Conservation (phyloP, 768 basidiomycete species). For the Russula emetica region DNA sequence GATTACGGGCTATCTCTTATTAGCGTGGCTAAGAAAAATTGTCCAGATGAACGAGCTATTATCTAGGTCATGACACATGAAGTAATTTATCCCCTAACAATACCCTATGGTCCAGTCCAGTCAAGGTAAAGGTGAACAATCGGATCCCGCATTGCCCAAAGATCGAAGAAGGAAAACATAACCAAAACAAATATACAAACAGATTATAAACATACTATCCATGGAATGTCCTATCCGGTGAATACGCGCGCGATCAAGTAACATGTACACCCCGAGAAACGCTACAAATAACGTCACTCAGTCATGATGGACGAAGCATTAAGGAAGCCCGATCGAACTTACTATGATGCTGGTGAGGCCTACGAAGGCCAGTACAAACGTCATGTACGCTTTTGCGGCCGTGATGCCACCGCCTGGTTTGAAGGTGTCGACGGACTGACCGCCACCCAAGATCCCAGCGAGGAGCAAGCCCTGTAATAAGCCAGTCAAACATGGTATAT, state of each 20-base stretch:
- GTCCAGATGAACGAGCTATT: neutral
- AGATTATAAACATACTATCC: constrained; percentile 6
- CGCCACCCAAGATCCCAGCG: constrained; percentile 61
- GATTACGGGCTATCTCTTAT: neutral
- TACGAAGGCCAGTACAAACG: constrained; percentile 77
- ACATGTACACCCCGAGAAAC: constrained; percentile 55
- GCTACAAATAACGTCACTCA: constrained; percentile 37
- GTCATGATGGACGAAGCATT: neutral
- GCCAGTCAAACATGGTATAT: neutral
- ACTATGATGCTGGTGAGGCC: constrained; percentile 69
- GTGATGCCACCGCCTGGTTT: constrained; percentile 43
- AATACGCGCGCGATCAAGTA: constrained; percentile 50
- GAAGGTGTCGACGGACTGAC: constrained; percentile 59
- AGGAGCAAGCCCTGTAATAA: constrained; percentile 57
- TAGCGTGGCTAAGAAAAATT: neutral
- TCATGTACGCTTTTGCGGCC: constrained; percentile 68
- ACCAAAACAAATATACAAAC: neutral
- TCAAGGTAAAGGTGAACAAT: neutral
- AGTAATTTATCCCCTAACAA: neutral
- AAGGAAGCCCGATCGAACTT: constrained; percentile 26
- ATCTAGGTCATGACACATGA: neutral
- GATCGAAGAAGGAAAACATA: neutral
- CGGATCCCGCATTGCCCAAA: neutral
- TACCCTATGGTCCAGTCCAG: neutral
- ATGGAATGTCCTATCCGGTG: constrained; percentile 39